These are phyloP conservation scores for Scedosporium dehoogii DNA, from an alignment of 2,329 filamentous ascomycete genomes.

Conservation along the genomic window DNA sequence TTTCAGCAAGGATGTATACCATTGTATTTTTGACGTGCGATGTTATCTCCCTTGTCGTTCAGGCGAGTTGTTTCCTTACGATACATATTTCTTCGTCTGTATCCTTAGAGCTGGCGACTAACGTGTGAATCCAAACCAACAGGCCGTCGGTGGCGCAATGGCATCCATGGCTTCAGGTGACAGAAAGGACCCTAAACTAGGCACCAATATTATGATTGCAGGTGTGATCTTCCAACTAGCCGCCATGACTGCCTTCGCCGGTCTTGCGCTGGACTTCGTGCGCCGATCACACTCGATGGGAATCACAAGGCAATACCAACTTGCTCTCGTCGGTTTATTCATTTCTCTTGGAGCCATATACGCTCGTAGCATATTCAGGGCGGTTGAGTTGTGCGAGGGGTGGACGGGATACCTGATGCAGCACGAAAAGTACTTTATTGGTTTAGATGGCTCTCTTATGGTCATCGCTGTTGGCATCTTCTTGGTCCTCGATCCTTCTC, in stretches of 20 bases:
- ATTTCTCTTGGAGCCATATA: conserved; percentile 34
- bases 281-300: conserved; percentile 21
- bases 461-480: conserved; percentile 32
- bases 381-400: conserved; percentile 37
- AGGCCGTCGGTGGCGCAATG: conserved; percentile 37
- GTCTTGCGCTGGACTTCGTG: conserved; percentile 27
- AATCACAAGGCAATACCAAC: conserved; percentile 18
- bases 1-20: conserved; percentile 30
- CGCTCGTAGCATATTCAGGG: conserved; percentile 37
- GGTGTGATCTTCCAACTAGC: conserved; percentile 40
- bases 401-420: conserved; percentile 40
- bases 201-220: conserved; percentile 37
- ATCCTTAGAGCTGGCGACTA: no score
- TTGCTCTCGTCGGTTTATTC: conserved; percentile 24
- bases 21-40: conserved; percentile 28
- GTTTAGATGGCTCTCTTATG: conserved; percentile 38
- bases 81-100: no score
- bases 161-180: conserved; percentile 20
- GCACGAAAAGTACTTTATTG: conserved; percentile 38
- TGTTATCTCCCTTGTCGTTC: conserved; percentile 23
- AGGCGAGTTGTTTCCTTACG: conserved; percentile 15
- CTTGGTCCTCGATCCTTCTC: conserved; percentile 29
- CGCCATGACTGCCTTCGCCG: conserved; percentile 35
- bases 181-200: conserved; percentile 25
- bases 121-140: no score